A percentile compares a stretch with the other conserved stretches of the same genome.
phyloP scores from a whole-genome alignment of 352 stramenopile species.

The Phytopythium ostracodes region DNA sequence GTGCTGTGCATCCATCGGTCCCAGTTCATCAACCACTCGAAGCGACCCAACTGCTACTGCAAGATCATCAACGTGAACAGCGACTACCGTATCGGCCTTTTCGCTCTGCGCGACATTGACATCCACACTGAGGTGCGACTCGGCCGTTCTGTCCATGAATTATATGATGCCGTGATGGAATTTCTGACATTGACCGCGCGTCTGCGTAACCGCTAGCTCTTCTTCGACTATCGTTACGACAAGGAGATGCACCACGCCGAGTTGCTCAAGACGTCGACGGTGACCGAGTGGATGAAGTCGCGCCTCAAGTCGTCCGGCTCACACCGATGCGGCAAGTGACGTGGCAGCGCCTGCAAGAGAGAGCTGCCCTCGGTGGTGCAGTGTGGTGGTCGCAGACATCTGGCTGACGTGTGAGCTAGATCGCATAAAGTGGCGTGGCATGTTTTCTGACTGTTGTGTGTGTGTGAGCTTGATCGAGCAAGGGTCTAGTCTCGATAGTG shows the following conservation, averaged over 20 bases:
- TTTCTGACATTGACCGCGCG: background rate
- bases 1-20: background rate
- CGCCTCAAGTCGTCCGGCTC: slow-evolving; percentile 1
- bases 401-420: no score
- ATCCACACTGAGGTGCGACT: slow-evolving; percentile 72
- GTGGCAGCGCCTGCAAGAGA: background rate
- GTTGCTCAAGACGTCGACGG: slow-evolving; percentile 54
- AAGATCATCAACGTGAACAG: slow-evolving; percentile 92
- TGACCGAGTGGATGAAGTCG: slow-evolving; percentile 65
- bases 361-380: no score
- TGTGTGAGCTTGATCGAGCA: no score
- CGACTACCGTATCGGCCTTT: slow-evolving; percentile 92
- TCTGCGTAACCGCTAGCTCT: slow-evolving; percentile 43
- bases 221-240: slow-evolving; percentile 84
- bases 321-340: background rate
- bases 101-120: slow-evolving; percentile 86
- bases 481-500: no score
- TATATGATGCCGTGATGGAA: background rate
- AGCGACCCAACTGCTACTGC: slow-evolving; percentile 83
- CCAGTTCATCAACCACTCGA: slow-evolving; percentile 89
- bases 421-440: no score
- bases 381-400: no score
- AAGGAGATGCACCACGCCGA: slow-evolving; percentile 61
- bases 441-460: no score
- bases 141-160: background rate